Evolutionary conservation across 495 filamentous ascomycete species (phyloP), one percentile per base, ranked within the genome.

Genomic region (Massariosphaeria phaeospora): DNA sequence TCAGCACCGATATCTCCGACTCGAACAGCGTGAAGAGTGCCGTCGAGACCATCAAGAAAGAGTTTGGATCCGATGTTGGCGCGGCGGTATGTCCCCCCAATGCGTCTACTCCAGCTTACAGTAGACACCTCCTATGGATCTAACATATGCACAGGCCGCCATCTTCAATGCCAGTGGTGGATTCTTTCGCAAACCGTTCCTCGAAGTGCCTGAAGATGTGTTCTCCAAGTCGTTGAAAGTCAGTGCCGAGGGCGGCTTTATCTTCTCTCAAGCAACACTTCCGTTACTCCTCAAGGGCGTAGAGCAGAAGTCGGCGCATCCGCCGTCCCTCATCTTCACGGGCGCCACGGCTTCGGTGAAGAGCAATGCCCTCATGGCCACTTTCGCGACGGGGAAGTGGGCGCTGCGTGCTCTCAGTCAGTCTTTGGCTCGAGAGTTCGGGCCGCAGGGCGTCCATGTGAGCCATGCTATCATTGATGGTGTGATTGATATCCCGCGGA

Each of bases 381-480:
- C 77, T 17, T 91, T 95, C 65, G 89, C 88, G 0, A 76, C 82
- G 7, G 82, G 83, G 38, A 96, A 94, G 68, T 94, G 87, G 66
- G 90, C 88, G 2, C 69, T 84, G 33, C 79, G 91, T 24, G 91
- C 87, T 0, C 70, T 95, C 45, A 75, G 78, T 1, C 89, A 94
- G 72, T 81, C 77, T 27, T 75, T 97, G 25, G 90, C 89, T 0
- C 77, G 84, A 50, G 91, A 97, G 69, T 97, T 94, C 66, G 88
- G 86, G 0, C 91, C 91, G 0, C 77, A 89, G 66, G 91, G 91
- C 2, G 79, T 97, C 8, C 91, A 97, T 70, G 85, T 97, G 3
- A 78, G 83, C 6, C 91, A 96, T 71, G 80, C 83, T 4, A 81
- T 95, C 50, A 82, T 96, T 50, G 90, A 96, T 66, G 89, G 88